Evolutionary conservation across 345 rosid species (phyloP).

Genomic region (Syzygium grande): DNA sequence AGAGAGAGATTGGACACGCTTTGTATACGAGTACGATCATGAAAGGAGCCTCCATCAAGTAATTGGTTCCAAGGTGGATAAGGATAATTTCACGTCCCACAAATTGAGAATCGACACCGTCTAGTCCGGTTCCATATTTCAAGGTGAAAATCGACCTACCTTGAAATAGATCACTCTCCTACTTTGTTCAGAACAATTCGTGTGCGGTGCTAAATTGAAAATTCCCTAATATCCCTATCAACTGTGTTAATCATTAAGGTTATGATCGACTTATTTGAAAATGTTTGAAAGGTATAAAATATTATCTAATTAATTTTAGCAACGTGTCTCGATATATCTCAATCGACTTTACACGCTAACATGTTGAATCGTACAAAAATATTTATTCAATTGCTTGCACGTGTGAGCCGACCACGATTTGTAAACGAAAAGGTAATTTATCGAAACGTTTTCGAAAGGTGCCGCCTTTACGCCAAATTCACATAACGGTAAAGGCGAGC

Average conservation of each 20-base stretch:
- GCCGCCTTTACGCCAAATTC: not conserved
- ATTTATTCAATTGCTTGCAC: not conserved
- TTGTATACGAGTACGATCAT: no score
- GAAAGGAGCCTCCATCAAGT: not conserved
- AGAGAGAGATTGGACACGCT: not conserved
- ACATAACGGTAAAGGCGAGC: not conserved
- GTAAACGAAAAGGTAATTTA: not conserved
- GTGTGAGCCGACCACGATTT: not conserved
- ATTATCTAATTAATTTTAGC: not conserved
- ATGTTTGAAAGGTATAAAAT: not conserved
- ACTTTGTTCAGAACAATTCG: fast-evolving
- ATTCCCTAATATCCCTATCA: fast-evolving
- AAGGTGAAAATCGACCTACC: fast-evolving
- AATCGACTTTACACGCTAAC: not conserved
- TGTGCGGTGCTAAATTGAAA: fast-evolving
- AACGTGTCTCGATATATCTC: not conserved
- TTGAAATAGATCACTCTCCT: fast-evolving
- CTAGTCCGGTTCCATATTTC: fast-evolving
- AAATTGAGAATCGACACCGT: not conserved
- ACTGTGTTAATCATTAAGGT: fast-evolving
- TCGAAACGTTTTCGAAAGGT: fast-evolving
- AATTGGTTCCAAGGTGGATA: no score
- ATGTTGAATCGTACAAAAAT: not conserved
- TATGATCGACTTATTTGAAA: not conserved
- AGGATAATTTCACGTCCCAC: not conserved